phyloP scores from a whole-genome alignment of 139 green algal species.

The Monoraphidium neglectum region DNA sequence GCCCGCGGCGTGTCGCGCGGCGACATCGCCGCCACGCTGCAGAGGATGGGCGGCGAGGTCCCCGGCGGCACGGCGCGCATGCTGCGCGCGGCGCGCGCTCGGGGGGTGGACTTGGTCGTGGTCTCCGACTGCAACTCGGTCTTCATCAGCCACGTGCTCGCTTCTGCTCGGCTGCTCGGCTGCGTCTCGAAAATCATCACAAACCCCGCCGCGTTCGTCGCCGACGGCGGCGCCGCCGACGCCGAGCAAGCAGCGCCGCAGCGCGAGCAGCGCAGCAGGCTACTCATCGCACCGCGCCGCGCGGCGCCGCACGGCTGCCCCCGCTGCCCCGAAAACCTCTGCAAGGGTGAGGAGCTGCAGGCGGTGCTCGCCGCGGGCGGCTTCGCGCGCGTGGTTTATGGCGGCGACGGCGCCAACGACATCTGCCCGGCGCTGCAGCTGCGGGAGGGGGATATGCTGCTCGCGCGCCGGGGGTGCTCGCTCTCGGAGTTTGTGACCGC shows the following conservation, averaged over 20 bases:
- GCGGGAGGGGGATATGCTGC: conserved; percentile 59
- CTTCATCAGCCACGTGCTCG: conserved; percentile 80
- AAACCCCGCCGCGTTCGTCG: conserved; percentile 66
- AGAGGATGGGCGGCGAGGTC: conserved; percentile 66
- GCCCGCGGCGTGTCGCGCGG: conserved; percentile 72
- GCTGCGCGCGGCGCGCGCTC: conserved; percentile 17
- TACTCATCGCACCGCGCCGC: conserved; percentile 13
- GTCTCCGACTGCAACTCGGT: conserved; percentile 54
- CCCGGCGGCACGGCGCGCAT: conserved; percentile 35
- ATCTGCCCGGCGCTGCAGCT: conserved; percentile 76
- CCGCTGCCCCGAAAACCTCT: conserved; percentile 79
- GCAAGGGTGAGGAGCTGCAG: conserved; percentile 78
- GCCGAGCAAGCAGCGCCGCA: neutral
- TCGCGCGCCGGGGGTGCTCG: conserved; percentile 53
- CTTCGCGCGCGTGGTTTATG: conserved; percentile 65
- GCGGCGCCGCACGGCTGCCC: conserved; percentile 58
- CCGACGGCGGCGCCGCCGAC: conserved; percentile 17
- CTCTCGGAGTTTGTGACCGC: conserved; percentile 33
- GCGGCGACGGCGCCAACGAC: conserved; percentile 82
- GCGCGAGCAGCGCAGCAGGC: neutral
- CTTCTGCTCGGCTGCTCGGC: conserved; percentile 48
- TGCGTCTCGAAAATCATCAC: conserved; percentile 67
- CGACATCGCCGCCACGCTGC: conserved; percentile 59
- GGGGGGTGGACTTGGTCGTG: conserved; percentile 50
- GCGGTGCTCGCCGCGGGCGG: neutral